phyloP scores from a whole-genome alignment of 2,329 filamentous ascomycete species.

The Xylariaceae sp. region DNA sequence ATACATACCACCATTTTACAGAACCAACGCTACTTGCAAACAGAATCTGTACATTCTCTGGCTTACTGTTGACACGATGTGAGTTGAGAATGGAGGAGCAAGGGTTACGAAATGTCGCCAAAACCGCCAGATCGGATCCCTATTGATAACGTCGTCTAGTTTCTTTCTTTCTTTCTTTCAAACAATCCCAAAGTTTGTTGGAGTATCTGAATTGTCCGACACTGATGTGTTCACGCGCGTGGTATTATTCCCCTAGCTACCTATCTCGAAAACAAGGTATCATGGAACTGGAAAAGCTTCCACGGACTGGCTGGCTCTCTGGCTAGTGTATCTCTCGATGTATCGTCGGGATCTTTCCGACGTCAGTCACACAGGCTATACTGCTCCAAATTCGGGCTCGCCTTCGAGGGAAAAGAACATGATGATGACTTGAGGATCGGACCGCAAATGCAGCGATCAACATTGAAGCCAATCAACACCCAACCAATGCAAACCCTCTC shows the following conservation, averaged over 20 bases:
- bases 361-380: neutral
- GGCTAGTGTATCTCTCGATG: neutral
- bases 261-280: neutral
- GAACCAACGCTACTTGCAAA: no score
- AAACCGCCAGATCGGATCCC: neutral
- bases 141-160: neutral
- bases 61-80: neutral
- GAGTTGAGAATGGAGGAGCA: neutral
- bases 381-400: neutral
- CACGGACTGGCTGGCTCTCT: neutral
- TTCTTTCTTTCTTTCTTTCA: no score
- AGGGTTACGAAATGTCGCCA: neutral
- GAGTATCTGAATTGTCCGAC: neutral
- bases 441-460: neutral
- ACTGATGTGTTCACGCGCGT: neutral
- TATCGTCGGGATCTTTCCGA: constrained; percentile 1
- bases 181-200: neutral
- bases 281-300: neutral
- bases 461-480: neutral
- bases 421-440: neutral
- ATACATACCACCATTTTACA: no score
- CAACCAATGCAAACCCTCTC: neutral
- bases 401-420: neutral
- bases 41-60: no score
- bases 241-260: constrained; percentile 11